Base-by-base conservation (phyloP, 805 yeast species). In the Wickerhamomyces hampshirensis region DNA sequence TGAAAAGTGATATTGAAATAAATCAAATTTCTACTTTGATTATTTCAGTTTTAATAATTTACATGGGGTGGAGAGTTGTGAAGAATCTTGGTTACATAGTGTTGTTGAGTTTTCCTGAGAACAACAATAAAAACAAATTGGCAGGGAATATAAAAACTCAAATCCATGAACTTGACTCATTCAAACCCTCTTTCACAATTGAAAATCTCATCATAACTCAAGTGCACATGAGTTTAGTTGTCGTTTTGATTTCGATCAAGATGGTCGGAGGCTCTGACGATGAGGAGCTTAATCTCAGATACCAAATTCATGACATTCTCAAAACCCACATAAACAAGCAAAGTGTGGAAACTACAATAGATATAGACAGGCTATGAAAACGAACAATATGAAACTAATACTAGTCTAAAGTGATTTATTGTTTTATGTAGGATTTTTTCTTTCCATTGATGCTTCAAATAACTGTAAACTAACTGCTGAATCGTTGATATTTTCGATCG, bases 241-340 rank as follows among this genome's bases (percentile, higher is more conserved):
- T 84, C 17, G 73, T 80, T 2, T 69, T 85, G 4, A 43, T 80
- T 13, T 69, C 64, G 37, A 46, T 84, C 4, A 58, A 56, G 15
- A 77, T 84, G 82, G 58, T 62, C 31, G 89, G 89, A n/a, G 84
- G 80, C 1, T 73, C 83, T 4, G 75, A 75, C 43, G 85, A 81
- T 37, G 88, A 82, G 31, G 91, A 83, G 53, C 57, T 75, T 1
- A 59, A 66, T 23, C 50, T 84, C 23, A 55, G 83, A 29, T 69
- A 66, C 40, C 77, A 77, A 39, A 59, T 72, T 3, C 56, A 60
- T 28, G 61, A 70, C 6, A 59, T 77, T 4, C 53, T 60, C 28
- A 59, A 56, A 12, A 52, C 62, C 12, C 43, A 71, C 38, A 44
- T 44, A 12, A 27, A 39, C 53, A 18, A 55, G 38, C 40, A 40